Evolutionary conservation across 2,329 filamentous ascomycete species (phyloP).

Genomic region (Colletotrichum siamense): DNA sequence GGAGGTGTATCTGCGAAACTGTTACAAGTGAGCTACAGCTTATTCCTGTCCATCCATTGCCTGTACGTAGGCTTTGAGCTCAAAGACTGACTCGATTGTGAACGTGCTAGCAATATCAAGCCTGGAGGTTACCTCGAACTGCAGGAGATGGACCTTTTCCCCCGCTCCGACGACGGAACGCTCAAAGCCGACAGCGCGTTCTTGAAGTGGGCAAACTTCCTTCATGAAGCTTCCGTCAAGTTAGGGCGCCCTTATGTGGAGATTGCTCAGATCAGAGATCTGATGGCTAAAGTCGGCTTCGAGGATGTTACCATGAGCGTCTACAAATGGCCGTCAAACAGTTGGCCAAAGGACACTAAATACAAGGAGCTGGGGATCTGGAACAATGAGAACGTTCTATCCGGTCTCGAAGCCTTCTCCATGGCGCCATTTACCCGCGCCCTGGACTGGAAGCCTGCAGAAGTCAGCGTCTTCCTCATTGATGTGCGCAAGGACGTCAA

Average conservation of each 20-base stretch:
- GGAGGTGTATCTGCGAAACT: not conserved
- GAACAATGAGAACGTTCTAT: not conserved
- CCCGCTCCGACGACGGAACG: not conserved
- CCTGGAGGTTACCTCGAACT: not conserved
- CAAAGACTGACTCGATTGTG: not conserved
- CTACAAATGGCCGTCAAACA: not conserved
- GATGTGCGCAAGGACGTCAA: not conserved
- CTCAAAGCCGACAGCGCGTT: not conserved
- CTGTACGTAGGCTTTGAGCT: not conserved
- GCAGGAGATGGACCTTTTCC: not conserved
- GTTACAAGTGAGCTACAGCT: not conserved
- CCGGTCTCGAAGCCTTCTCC: not conserved
- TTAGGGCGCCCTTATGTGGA: not conserved
- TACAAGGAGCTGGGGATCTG: not conserved
- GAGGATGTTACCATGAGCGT: not conserved
- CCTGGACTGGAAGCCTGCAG: not conserved
- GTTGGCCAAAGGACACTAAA: not conserved
- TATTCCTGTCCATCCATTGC: not conserved
- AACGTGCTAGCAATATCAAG: not conserved
- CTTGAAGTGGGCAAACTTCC: not conserved
- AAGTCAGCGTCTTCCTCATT: not conserved
- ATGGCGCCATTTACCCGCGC: not conserved
- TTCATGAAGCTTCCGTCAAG: not conserved
- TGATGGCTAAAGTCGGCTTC: not conserved
- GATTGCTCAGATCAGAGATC: not conserved